Evolutionary conservation across 805 yeast species (phyloP), one percentile per base, ranked within the genome.

Genomic region (Myxozyma vanderwaltii): DNA sequence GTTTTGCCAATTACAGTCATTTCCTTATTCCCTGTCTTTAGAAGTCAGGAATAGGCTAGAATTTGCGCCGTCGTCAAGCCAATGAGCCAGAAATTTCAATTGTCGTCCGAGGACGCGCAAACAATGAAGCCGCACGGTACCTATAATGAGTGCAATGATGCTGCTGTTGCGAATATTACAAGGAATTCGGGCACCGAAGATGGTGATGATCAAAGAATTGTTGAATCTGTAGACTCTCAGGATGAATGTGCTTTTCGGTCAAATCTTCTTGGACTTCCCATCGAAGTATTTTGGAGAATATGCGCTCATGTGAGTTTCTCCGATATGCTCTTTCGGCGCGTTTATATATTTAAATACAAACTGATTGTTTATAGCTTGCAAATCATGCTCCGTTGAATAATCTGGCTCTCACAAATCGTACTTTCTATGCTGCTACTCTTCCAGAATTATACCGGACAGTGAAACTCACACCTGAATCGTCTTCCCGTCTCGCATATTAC

Each of bases 261-360:
- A 4, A 39, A 49, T 10, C 49, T 62, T 13, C 53, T 50, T 13
- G 35, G 31, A 19, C 49, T 62, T 26, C 65, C 65, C 3, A 44
- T 59, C 17, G 65, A 62, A 39, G 43, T 62, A 3, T 59, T 35
- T 23, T 62, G 65, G 65, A 45, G 45, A 17, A 62, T 61, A 5
- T 61, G 64, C 17, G 35, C 54, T 10, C 54, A 50, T 43, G 64
- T 60, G 21, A 4, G 63, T 39, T 23, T n/a, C 36, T 24, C 43
- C 21, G 35, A 33, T 29, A 35, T 12, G 13, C 26, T 33, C 43
- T n/a, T 19, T 4, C 31, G 27, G 47, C 7, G 47, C n/a, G 17
- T 36, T 17, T 33, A 8, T 13, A 19, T 21, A 21, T 19, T 29
- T 4, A 2, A 17, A 39, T 1, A 43, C 19, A 50, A 33, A 31